Base-by-base conservation (phyloP, 192 early-diverging fungal genomes). In the Gamsiella multidivaricata region DNA sequence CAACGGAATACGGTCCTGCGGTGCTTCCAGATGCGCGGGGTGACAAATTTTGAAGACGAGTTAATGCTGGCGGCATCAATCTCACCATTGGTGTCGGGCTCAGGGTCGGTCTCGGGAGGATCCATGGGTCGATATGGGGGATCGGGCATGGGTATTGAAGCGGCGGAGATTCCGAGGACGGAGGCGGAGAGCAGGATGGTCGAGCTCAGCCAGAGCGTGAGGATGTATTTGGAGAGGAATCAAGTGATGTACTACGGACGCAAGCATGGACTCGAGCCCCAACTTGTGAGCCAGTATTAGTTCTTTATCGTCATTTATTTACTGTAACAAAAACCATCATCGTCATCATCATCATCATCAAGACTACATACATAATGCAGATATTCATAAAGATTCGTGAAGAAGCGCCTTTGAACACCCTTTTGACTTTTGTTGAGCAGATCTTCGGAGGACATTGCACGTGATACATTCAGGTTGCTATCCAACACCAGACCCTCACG, bases 21-120 rank as follows among this genome's bases (percentile, higher is more conserved):
- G 9, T 49, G 53, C 11, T 58, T 78, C 37, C 59, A 57, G 33
- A 51, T 78, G 59, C 46, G 65, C 0, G 74, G 74, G 7, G 74
- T 78, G n/a, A 78, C 65, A 31, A 62, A 78, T 17, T 68, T 68
- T 29, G 74, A 78, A 37, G 74, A 78, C 17, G 65, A 68, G 49
- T 17, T 78, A 52, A 49, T 42, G n/a, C 22, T 53, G 54, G 61
- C 59, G 6, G 22, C 29, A 11, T 12, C 28, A 9, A 28, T 46
- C 49, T 15, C 46, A 11, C 47, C 60, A 49, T n/a, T 46, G 22
- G 3, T 49, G 29, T 46, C 43, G 25, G 31, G 41, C 3, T 31
- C 69, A 2, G 32, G 28, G 1, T 52, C 53, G 17, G 23, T 33
- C 17, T 41, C 12, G 20, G 61, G 32, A 18, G 59, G 65, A 20